Evolutionary conservation across 257 asterid species (phyloP).

Genomic region (Echium plantagineum): DNA sequence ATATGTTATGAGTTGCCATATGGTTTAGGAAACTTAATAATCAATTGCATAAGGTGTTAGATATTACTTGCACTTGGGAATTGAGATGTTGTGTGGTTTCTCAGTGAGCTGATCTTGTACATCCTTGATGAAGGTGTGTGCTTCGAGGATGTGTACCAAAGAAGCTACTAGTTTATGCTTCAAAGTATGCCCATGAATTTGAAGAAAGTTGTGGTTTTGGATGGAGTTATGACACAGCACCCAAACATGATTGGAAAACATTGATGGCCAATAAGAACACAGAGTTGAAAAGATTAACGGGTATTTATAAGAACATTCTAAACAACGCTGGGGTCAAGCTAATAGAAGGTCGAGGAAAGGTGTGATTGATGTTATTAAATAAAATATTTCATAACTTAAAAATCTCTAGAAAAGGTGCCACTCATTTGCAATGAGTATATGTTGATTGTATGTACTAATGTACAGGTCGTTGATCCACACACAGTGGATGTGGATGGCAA

Average conservation of each 20-base stretch:
- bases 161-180: constrained; percentile 83
- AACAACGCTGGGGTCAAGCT: constrained; percentile 61
- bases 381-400: neutral
- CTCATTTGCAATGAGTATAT: neutral
- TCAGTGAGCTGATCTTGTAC: constrained; percentile 3
- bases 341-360: constrained; percentile 98
- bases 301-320: constrained; percentile 75
- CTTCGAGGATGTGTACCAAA: constrained; percentile 98
- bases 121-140: constrained; percentile 61
- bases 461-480: constrained; percentile 79
- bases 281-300: constrained; percentile 77
- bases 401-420: constrained; percentile 2
- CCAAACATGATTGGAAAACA: constrained; percentile 91
- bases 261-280: constrained; percentile 92
- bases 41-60: neutral
- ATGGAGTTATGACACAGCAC: constrained; percentile 76
- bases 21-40: neutral
- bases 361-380: constrained; percentile 16
- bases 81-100: neutral
- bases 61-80: neutral
- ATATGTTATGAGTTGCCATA: neutral
- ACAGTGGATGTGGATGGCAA: constrained; percentile 86
- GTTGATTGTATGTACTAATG: constrained; percentile 7
- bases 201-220: constrained; percentile 92
- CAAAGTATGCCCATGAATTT: constrained; percentile 86